phyloP scores from a whole-genome alignment of 2,329 filamentous ascomycete genomes.

The Sporothrix globosa region DNA sequence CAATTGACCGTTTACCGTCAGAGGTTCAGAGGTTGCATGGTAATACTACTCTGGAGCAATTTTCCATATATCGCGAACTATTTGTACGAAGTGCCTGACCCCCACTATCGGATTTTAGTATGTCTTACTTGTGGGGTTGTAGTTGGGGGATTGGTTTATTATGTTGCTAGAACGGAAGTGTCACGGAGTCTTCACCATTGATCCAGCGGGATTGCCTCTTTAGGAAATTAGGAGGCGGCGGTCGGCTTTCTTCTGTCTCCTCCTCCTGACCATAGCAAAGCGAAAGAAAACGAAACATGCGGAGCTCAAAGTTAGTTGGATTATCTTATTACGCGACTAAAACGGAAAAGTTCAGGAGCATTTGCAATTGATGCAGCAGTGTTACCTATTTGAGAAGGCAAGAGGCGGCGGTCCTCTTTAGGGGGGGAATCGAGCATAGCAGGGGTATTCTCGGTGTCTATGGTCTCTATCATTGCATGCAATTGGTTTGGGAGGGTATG shows the following conservation, averaged over 20 bases:
- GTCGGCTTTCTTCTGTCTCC: background rate
- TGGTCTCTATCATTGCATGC: too few relatives aligned
- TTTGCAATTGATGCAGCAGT: background rate
- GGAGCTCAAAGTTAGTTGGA: background rate
- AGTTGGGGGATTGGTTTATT: background rate
- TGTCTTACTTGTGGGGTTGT: background rate
- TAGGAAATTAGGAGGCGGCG: conserved; percentile 18
- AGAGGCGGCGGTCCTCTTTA: too few relatives aligned
- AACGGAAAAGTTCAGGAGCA: background rate
- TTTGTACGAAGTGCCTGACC: background rate
- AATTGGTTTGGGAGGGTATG: too few relatives aligned
- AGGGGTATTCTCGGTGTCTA: background rate
- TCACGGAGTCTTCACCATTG: background rate
- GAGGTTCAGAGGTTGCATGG: background rate
- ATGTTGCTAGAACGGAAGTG: conserved; percentile 1
- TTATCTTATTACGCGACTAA: background rate
- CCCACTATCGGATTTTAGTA: background rate
- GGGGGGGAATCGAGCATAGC: background rate
- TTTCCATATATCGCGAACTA: background rate
- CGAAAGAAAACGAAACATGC: background rate
- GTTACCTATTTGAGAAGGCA: background rate
- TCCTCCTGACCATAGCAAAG: background rate
- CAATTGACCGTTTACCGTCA: background rate
- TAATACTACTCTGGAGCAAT: conserved; percentile 5
- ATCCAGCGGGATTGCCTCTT: conserved; percentile 9